Base-by-base conservation (phyloP, 2,329 filamentous ascomycete species). In the Gnomoniopsis sp. region DNA sequence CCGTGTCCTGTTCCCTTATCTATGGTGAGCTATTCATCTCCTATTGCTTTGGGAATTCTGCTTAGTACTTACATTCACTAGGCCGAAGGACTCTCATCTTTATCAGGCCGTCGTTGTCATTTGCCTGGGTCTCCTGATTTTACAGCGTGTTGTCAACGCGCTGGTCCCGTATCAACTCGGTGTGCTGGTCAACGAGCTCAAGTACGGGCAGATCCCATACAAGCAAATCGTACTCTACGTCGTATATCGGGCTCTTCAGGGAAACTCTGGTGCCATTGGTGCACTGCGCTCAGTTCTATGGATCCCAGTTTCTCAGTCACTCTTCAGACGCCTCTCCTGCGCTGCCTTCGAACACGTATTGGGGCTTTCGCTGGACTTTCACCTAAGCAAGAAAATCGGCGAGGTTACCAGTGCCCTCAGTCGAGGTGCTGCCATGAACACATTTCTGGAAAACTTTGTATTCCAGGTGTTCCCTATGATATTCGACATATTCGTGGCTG, bases 391-490 rank as follows among this genome's bases (percentile, higher is more conserved):
- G 62, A 73, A 77, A 46, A 75, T 78, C n/a, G 79, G 78, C 2
- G 79, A 81, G 65, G 77, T 82, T 10, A 77, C 78, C 3, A 80
- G 75, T 49, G 79, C 79, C 1, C 67, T 82, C 0, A 78, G 70
- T 57, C 76, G 78, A 51, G 79, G 79, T 3, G 73, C 72, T 6
- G 73, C 78, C 1, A 72, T 81, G 34, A 81, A 80, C 63, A 79
- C 74, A 0, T 81, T 82, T 43, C 67, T 81, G 2, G 79, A 81
- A 64, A 72, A 72, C 41, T 75, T 80, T 51, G 70, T 75, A 3
- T 81, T 82, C 62, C 74, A 79, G 58, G 73, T 81, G 0, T 75
- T 81, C 60, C 79, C 79, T 1, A 80, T 80, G 77, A 68, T 82
- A 0, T 71, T 77, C 30, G 79, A 82, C 65, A 74, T 82, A 8